Percentiles rank a stretch among this genome's conserved stretches.
These are phyloP conservation scores for Leccinum broughii DNA, from an alignment of 768 basidiomycete species.

Conservation along the genomic window DNA sequence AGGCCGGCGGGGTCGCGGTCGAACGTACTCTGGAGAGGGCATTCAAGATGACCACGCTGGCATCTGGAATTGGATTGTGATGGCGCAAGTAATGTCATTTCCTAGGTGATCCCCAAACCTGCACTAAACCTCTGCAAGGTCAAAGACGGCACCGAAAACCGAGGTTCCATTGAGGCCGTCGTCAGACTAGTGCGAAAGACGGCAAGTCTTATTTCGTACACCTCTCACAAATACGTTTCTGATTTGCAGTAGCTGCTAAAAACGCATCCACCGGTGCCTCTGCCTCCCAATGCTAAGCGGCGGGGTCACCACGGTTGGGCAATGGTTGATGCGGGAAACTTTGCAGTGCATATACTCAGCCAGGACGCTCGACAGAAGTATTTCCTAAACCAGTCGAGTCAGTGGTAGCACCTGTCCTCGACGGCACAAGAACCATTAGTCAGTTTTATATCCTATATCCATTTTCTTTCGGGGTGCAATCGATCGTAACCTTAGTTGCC, in stretches of 20 bases:
- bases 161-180: slow-evolving; percentile 76
- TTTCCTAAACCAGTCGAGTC: slow-evolving; percentile 41
- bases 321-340: slow-evolving; percentile 78
- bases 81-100: slow-evolving; percentile 57
- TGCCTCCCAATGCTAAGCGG: slow-evolving; percentile 65
- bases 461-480: too few relatives aligned
- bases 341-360: slow-evolving; percentile 78
- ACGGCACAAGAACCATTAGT: too few relatives aligned
- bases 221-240: slow-evolving; percentile 6
- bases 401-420: slow-evolving; percentile 26
- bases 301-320: slow-evolving; percentile 74
- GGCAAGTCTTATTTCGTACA: slow-evolving; percentile 41
- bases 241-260: slow-evolving; percentile 51
- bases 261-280: slow-evolving; percentile 53
- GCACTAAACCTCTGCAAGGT: slow-evolving; percentile 46
- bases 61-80: slow-evolving; percentile 77
- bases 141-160: slow-evolving; percentile 80
- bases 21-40: slow-evolving; percentile 68
- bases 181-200: slow-evolving; percentile 69
- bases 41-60: slow-evolving; percentile 49
- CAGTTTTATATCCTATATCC: too few relatives aligned
- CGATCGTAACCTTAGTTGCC: too few relatives aligned
- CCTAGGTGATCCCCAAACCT: background rate
- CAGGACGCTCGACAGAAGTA: slow-evolving; percentile 65
- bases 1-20: slow-evolving; percentile 63